A percentile compares a stretch with the other conserved stretches of the same genome.
Conservation (phyloP, 2,329 filamentous ascomycete species). For the Sclerotinia sclerotiorum region DNA sequence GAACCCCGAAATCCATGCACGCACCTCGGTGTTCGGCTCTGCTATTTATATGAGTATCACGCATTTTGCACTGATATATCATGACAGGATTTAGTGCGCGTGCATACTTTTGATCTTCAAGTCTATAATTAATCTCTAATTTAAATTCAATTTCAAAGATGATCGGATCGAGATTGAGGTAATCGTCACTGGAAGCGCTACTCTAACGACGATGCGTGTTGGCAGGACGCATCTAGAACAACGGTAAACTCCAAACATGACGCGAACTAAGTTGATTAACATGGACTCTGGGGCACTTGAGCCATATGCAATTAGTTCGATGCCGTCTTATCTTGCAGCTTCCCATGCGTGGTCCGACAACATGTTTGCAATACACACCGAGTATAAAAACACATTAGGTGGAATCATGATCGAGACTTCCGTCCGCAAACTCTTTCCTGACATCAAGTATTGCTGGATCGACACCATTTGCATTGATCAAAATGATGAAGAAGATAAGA, state of each 20-base stretch:
- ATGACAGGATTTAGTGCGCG: neutral
- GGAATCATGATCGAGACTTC: slow-evolving; percentile 17
- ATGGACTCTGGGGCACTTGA: slow-evolving; percentile 18
- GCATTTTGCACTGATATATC: neutral
- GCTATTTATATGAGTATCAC: no score
- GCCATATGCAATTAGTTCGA: slow-evolving; percentile 5
- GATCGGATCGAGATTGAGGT: neutral
- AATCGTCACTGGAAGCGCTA: neutral
- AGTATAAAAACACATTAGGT: slow-evolving; percentile 10
- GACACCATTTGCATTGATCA: slow-evolving; percentile 30
- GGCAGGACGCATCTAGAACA: neutral
- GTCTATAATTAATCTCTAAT: no score
- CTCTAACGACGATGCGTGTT: neutral
- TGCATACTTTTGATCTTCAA: neutral
- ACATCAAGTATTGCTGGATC: slow-evolving; percentile 23
- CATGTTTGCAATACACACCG: slow-evolving; percentile 16
- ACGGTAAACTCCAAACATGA: slow-evolving; percentile 3
- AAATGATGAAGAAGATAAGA: slow-evolving; percentile 23
- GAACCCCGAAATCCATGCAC: neutral
- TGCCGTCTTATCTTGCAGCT: slow-evolving; percentile 22
- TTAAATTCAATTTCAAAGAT: neutral
- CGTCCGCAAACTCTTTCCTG: slow-evolving; percentile 16
- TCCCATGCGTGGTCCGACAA: slow-evolving; percentile 21
- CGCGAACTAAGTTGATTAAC: slow-evolving; percentile 10
- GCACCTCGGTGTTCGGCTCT: no score